phyloP scores from a whole-genome alignment of 768 basidiomycete species.

The Panellus pusillus region DNA sequence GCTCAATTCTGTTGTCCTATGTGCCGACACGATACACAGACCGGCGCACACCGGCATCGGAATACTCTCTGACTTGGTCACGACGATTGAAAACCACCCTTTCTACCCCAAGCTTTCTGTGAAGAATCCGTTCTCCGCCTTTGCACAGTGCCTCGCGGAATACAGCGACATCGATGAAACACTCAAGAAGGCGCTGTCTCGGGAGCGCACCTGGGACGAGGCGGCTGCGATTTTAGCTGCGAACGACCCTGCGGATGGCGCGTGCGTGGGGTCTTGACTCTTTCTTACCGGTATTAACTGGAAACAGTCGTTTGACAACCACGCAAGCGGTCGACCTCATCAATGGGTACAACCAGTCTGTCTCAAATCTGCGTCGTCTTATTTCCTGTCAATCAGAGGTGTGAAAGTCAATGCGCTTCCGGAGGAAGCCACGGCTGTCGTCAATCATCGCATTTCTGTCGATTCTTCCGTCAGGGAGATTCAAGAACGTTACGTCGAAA shows the following conservation, averaged over 20 bases:
- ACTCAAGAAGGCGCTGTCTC: slow-evolving; percentile 5
- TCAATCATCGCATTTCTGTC: slow-evolving; percentile 50
- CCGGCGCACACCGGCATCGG: slow-evolving; percentile 65
- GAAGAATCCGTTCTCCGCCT: slow-evolving; percentile 8
- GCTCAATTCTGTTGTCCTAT: background rate
- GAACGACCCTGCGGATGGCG: background rate
- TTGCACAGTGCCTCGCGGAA: slow-evolving; percentile 7
- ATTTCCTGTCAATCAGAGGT: slow-evolving; percentile 17
- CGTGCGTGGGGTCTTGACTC: background rate
- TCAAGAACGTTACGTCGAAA: slow-evolving; percentile 3
- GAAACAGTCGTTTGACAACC: slow-evolving; percentile 37
- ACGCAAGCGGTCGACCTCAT: slow-evolving; percentile 59
- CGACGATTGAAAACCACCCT: slow-evolving; percentile 46
- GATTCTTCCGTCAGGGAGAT: slow-evolving; percentile 8
- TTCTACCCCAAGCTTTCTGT: slow-evolving; percentile 20
- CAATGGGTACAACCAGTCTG: slow-evolving; percentile 15
- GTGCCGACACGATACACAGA: background rate
- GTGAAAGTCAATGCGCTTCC: slow-evolving; percentile 58
- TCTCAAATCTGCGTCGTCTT: background rate
- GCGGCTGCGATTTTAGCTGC: slow-evolving; percentile 5
- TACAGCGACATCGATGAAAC: slow-evolving; percentile 2
- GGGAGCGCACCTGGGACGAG: slow-evolving; percentile 11
- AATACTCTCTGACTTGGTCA: slow-evolving; percentile 51
- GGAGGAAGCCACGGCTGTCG: slow-evolving; percentile 44
- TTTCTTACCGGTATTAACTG: background rate